Evolutionary conservation across 2,329 filamentous ascomycete genomes (phyloP), one percentile per base, ranked within the genome.

Genomic region (Harringtonia aguacate): DNA sequence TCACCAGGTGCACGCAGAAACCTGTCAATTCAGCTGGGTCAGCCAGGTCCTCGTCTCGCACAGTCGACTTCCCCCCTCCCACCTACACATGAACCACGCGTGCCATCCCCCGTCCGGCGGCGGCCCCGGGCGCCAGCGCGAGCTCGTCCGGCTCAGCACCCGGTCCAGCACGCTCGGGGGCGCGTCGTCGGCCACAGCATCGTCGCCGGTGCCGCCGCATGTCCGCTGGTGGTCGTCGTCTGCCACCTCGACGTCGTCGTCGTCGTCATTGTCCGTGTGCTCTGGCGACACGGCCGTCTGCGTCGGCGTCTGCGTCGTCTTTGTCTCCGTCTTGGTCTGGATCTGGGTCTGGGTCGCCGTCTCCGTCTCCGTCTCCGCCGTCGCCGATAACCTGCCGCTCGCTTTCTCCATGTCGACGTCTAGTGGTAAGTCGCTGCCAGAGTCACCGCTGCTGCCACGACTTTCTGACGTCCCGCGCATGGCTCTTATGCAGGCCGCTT

Each of bases 81-180:
- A 57, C 63, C 53, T 50, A 68, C 67, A 65, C 10, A 60, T 60
- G 4, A 62, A 48, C 72, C 72, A 76, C 1, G 72, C 71, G 20
- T 56, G 52, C 41, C 56, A 52, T 1, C 72, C 72, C 4, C 71
- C 72, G 24, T 76, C 69, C 0, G 72, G 72, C 1, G 72, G 70
- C 18, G 70, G 70, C 0, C 66, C 65, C 0, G 65, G 65, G 33
- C 67, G 61, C 39, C 58, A 66, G 1, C 64, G 62, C 2, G 65
- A 63, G 17, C 62, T 66, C 4, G 64, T 60, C 15, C 60, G 56
- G 48, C 66, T 70, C 13, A 70, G 46, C 5, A 66, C 62, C 2
- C 65, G 61, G 41, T 52, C 56, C 2, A 68, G 36, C 0, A 60
- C 50, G 30, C 45, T 48, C 15, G 50, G 35, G 50, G 49, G 54